Evolutionary conservation across 2,329 filamentous ascomycete species (phyloP).

Genomic region (Pseudocercospora crystallina): DNA sequence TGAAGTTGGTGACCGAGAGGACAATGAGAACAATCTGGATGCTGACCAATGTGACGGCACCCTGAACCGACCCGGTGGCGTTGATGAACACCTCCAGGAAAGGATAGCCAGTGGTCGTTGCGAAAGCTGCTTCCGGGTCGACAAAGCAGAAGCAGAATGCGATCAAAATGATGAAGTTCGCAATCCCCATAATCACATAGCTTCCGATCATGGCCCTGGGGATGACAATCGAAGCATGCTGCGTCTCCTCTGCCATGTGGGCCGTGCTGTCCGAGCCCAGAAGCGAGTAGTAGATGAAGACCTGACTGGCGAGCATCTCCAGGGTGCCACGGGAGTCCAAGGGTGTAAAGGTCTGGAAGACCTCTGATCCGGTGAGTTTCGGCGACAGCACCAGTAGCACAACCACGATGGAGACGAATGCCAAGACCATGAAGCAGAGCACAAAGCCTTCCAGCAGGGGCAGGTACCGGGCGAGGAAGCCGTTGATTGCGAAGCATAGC

Average conservation of each 20-base stretch:
- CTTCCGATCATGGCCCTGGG: slow-evolving; percentile 26
- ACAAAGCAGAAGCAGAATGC: slow-evolving; percentile 8
- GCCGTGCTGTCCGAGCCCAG: slow-evolving; percentile 14
- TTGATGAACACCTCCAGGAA: slow-evolving; percentile 9
- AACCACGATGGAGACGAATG: slow-evolving; percentile 23
- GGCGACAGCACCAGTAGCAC: slow-evolving; percentile 21
- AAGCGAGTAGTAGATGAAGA: slow-evolving; percentile 5
- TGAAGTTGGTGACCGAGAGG: slow-evolving; percentile 3
- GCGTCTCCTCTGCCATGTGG: slow-evolving; percentile 21
- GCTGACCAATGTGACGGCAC: not conserved
- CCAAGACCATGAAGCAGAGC: slow-evolving; percentile 22
- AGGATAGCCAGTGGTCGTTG: not conserved
- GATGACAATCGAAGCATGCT: slow-evolving; percentile 14
- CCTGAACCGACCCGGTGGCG: slow-evolving; percentile 2
- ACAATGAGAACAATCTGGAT: slow-evolving; percentile 1
- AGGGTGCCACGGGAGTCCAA: slow-evolving; percentile 22
- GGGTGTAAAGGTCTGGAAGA: slow-evolving; percentile 27
- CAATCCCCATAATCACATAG: slow-evolving; percentile 5
- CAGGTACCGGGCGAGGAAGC: slow-evolving; percentile 19
- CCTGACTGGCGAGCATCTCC: slow-evolving; percentile 27
- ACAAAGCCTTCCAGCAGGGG: slow-evolving; percentile 24
- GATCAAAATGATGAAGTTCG: slow-evolving; percentile 10
- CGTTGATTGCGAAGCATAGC: slow-evolving; percentile 18
- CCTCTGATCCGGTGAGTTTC: slow-evolving; percentile 26
- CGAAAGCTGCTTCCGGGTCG: slow-evolving; percentile 3